These are phyloP conservation scores for Rhododendron kiyosumense DNA, from an alignment of 148 eudicot species.

Conservation along the genomic window DNA sequence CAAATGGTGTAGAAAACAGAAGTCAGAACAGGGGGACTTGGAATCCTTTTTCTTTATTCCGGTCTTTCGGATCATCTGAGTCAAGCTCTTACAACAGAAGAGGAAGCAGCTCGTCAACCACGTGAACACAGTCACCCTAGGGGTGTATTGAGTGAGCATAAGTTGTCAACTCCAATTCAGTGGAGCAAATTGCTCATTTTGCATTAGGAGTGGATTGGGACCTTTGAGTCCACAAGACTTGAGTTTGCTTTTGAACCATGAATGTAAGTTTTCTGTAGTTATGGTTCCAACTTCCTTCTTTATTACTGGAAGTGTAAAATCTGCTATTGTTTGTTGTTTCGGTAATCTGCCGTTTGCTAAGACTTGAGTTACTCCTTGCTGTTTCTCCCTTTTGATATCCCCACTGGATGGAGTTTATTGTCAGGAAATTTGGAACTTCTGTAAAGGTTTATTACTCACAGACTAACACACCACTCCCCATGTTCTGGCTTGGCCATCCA, in stretches of 20 bases:
- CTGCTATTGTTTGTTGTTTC: not conserved
- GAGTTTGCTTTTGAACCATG: not conserved
- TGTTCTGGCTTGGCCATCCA: no score
- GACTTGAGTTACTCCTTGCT: not conserved
- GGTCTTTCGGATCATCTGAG: conserved; percentile 30
- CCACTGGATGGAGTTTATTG: not conserved
- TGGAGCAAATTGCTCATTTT: conserved; percentile 1
- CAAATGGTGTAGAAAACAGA: not conserved
- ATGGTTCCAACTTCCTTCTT: not conserved
- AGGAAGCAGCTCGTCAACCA: conserved; percentile 20
- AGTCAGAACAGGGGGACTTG: conserved; percentile 9
- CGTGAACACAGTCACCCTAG: not conserved
- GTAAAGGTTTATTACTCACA: not conserved
- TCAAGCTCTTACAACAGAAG: conserved; percentile 6
- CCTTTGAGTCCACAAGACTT: not conserved
- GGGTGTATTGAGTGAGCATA: not conserved
- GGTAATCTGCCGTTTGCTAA: not conserved
- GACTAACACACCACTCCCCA: no score
- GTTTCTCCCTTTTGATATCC: not conserved
- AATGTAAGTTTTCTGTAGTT: not conserved
- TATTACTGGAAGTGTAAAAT: not conserved
- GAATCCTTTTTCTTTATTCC: conserved; percentile 26
- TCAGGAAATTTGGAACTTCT: not conserved
- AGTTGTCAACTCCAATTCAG: not conserved
- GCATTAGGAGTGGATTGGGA: not conserved